phyloP scores from a whole-genome alignment of 495 filamentous ascomycete genomes.

The Geoglossum glabrum region DNA sequence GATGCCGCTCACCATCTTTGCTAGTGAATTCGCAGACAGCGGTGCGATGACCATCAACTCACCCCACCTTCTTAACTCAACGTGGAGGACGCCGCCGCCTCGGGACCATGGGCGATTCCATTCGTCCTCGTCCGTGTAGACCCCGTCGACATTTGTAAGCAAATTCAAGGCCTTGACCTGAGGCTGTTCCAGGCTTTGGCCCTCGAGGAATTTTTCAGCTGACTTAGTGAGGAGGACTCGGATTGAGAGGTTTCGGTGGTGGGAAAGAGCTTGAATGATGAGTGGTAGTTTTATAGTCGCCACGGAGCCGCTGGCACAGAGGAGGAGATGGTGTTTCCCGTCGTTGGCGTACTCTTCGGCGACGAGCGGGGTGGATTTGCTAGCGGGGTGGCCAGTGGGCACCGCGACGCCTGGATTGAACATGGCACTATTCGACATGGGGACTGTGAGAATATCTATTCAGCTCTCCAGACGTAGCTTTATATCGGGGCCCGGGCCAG shows the following conservation, averaged over 20 bases:
- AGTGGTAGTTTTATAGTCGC: conserved; percentile 78
- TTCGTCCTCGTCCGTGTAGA: conserved; percentile 64
- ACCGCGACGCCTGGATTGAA: not conserved
- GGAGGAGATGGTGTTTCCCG: conserved; percentile 53
- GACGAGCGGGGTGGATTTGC: not conserved
- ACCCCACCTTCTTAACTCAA: conserved; percentile 65
- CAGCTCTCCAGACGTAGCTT: too few species aligned
- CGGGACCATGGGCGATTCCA: conserved; percentile 56
- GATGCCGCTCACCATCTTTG: conserved; percentile 51
- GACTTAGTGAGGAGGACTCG: conserved; percentile 56
- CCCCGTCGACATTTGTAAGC: conserved; percentile 42
- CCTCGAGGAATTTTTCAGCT: conserved; percentile 48
- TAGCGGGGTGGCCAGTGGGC: not conserved
- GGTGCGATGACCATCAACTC: conserved; percentile 67
- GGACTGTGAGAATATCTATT: not conserved
- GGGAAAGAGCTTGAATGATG: conserved; percentile 39
- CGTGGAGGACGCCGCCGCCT: conserved; percentile 55
- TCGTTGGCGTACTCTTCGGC: conserved; percentile 24
- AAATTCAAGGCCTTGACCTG: conserved; percentile 26
- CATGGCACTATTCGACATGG: not conserved
- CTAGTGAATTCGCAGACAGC: conserved; percentile 57
- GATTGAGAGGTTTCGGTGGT: conserved; percentile 45
- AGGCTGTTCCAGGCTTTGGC: conserved; percentile 52
- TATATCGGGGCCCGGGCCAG: too few species aligned
- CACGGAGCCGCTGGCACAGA: conserved; percentile 58